phyloP scores from a whole-genome alignment of 2,329 filamentous ascomycete species.

The Diplodia sapinea region DNA sequence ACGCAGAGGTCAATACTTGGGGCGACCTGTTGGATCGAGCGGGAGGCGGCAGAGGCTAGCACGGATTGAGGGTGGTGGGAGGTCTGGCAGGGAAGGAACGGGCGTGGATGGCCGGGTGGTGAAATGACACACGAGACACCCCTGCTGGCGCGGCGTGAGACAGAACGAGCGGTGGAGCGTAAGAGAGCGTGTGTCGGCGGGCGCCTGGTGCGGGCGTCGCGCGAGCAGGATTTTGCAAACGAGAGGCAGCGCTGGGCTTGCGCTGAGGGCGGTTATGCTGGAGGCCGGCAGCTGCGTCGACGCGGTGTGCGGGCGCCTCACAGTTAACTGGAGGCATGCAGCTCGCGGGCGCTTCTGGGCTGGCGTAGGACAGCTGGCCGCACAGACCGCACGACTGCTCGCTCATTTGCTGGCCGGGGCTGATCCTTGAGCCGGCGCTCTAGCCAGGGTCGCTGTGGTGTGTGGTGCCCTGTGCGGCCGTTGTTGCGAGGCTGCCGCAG shows the following conservation, averaged over 20 bases:
- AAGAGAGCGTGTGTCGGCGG: slow-evolving; percentile 29
- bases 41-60: slow-evolving; percentile 14
- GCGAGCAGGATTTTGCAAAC: slow-evolving; percentile 1
- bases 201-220: neutral
- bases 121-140: slow-evolving; percentile 29
- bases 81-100: slow-evolving; percentile 22
- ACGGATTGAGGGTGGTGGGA: slow-evolving; percentile 25
- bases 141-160: slow-evolving; percentile 28
- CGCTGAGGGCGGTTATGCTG: neutral
- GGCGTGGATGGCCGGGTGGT: slow-evolving; percentile 24
- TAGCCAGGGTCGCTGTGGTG: neutral
- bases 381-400: neutral
- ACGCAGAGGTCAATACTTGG: neutral
- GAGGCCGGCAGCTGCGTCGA: neutral
- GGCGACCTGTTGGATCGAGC: slow-evolving; percentile 28
- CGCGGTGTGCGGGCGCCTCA: slow-evolving; percentile 14
- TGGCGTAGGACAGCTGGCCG: neutral
- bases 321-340: slow-evolving; percentile 15
- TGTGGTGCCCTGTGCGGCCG: slow-evolving; percentile 15
- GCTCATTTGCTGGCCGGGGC: slow-evolving; percentile 18
- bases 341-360: slow-evolving; percentile 25
- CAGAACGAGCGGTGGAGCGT: slow-evolving; percentile 27
- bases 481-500: slow-evolving; percentile 18
- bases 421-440: slow-evolving; percentile 17
- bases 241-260: slow-evolving; percentile 1